Base-by-base conservation (phyloP, 352 stramenopile genomes). In the Halophytophthora batemanensis region DNA sequence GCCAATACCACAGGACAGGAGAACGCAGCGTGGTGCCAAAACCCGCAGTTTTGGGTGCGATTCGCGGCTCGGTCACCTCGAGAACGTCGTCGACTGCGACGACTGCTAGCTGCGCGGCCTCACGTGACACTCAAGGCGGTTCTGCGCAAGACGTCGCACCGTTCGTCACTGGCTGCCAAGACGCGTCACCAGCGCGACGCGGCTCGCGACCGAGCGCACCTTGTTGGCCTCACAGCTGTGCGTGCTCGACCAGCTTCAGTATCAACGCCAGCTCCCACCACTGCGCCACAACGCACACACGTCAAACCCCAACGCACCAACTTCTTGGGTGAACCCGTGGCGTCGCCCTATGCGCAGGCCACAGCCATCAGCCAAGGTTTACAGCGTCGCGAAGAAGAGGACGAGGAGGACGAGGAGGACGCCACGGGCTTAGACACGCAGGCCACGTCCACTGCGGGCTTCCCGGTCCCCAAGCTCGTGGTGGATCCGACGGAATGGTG, bases 41-140 rank as follows among this genome's bases (percentile, higher is more conserved):
- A 96, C 43, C 88, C 90, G 10, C 90, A 97, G 66, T 97, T 93
- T 56, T 82, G 85, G 66, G 23, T 96, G 31, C 73, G 73, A 0
- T 59, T 90, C 13, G 64, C 66, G 1, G 58, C 64, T 13, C 46
- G 60, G n/a, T 65, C 60, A 12, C 60, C 55, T 37, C 41, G 40
- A 12, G 61, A 65, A 23, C 39, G 48, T 35, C 39, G 46, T 2
- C 51, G 47, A 2, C 51, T 70, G 8, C 50, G 47, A 2, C 55
- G 59, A 14, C 53, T 76, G 19, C 45, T 76, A 44, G 56, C 58
- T 1, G 58, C 54, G 10, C 69, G 63, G 50, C 60, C 74, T 0
- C 70, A 71, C 21, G 82, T 83, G 23, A 83, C 81, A 12, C 64
- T 92, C 53, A 92, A 95, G 44, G 45, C 87, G 33, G 67, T 88